Base-by-base conservation (phyloP, 768 basidiomycete genomes). In the Butyriboletus loyo region DNA sequence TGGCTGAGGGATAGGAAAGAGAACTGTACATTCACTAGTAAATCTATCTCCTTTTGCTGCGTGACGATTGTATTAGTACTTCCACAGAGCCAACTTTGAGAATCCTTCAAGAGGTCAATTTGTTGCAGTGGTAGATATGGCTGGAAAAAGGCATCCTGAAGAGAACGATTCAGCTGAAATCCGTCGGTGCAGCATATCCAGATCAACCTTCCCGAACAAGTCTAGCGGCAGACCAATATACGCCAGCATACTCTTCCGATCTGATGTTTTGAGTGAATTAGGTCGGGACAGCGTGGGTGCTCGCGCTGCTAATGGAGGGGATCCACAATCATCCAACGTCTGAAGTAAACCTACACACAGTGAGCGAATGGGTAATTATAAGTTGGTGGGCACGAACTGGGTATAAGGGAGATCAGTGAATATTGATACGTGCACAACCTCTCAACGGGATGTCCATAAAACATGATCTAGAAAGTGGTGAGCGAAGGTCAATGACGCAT, bases 81-180 rank as follows among this genome's bases (percentile, higher is more conserved):
- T n/a, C 91, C 91, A 61, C 90, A 92, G 21, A 99, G 77, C 87
- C 90, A 99, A 58, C 87, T 86, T 34, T 79, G 75, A 7, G 89
- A 87, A 28, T 86, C 83, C 62, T 80, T 85, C 28, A 97, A 71
- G 71, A 92, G 83, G 55, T 98, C 95, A 7, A 97, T 75, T 71
- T 99, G 95, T 68, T 99, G 97, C 2, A 99, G 70, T 0, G 97
- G 96, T 13, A 98, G 75, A 67, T 98, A 99, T 2, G 97, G 97
- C 67, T 99, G 97, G 73, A 99, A 99, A 74, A 98, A 95, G 5
- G 93, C 81, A 59, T 93, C 90, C 86, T 92, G 58, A 40, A 58
- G 46, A 31, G 24, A 48, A 48, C 35, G 3, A 24, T 22, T 50
- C 34, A 51, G 57, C 19, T n/a, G 1, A 47, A 21, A 36, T 19